A percentile compares a stretch with the other conserved stretches of the same genome.
phyloP scores from a whole-genome alignment of 2,329 filamentous ascomycete genomes.

The Colletotrichum falcatum region DNA sequence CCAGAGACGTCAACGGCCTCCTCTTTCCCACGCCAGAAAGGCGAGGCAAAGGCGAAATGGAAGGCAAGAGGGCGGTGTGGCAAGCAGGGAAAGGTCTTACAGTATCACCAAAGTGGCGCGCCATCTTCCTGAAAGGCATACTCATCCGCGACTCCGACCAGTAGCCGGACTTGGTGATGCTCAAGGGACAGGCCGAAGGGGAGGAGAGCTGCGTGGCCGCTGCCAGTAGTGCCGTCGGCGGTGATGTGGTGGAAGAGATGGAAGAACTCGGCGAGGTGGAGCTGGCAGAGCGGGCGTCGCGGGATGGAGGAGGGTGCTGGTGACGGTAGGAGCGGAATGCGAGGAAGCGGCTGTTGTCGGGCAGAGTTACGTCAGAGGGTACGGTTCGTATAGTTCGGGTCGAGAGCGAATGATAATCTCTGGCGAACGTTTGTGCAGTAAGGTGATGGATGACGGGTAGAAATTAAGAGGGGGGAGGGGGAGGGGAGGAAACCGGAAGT shows the following conservation, averaged over 20 bases:
- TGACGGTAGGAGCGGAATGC: slow-evolving; percentile 31
- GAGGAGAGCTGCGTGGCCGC: slow-evolving; percentile 1
- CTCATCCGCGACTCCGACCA: slow-evolving; percentile 41
- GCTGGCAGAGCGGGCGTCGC: background rate
- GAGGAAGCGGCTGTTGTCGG: slow-evolving; percentile 32
- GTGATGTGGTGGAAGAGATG: slow-evolving; percentile 2
- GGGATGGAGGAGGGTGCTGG: slow-evolving; percentile 5
- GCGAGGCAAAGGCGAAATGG: slow-evolving; percentile 24
- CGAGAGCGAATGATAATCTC: background rate
- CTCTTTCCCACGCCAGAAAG: background rate
- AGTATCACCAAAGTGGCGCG: slow-evolving; percentile 61
- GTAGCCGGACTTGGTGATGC: slow-evolving; percentile 30
- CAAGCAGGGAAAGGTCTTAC: slow-evolving; percentile 49
- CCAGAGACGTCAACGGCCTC: background rate
- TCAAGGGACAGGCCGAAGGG: slow-evolving; percentile 16
- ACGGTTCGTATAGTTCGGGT: background rate
- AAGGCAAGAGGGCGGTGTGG: slow-evolving; percentile 20
- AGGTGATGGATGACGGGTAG: background rate
- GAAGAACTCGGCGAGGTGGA: slow-evolving; percentile 23
- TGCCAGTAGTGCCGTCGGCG: background rate
- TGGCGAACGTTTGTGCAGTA: background rate
- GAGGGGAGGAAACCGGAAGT: background rate
- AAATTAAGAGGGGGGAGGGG: background rate
- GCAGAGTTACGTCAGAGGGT: slow-evolving; percentile 34
- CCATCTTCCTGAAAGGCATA: slow-evolving; percentile 53